A percentile compares a stretch with the other conserved stretches of the same genome.
phyloP scores from a whole-genome alignment of 2,329 filamentous ascomycete genomes.

The Fusarium buharicum region DNA sequence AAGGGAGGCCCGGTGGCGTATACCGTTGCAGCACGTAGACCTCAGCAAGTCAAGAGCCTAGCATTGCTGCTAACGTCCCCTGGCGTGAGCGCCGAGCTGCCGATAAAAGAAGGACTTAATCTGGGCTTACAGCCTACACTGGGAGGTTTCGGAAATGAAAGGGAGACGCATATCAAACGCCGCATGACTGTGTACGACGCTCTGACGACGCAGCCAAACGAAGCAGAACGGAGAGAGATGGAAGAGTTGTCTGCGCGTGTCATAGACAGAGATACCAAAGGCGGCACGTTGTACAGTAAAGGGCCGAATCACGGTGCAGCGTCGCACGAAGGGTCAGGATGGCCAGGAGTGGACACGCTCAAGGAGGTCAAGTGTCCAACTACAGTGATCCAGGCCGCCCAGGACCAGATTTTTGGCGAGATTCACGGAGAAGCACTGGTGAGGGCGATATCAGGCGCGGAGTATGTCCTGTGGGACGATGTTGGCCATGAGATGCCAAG shows the following conservation, averaged over 20 bases:
- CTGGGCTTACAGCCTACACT: neutral
- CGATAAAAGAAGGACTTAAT: slow-evolving; percentile 2
- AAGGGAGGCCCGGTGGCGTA: slow-evolving; percentile 44
- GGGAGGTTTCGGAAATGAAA: slow-evolving; percentile 1
- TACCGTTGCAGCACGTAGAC: slow-evolving; percentile 34
- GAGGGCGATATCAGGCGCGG: slow-evolving; percentile 33
- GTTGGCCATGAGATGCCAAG: slow-evolving; percentile 38
- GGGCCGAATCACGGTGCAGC: slow-evolving; percentile 43
- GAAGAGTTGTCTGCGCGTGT: neutral
- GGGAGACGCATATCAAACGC: slow-evolving; percentile 1
- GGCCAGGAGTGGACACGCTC: slow-evolving; percentile 42
- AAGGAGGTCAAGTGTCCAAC: slow-evolving; percentile 42
- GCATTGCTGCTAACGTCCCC: slow-evolving; percentile 42
- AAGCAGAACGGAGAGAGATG: slow-evolving; percentile 13
- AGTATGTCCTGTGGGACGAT: slow-evolving; percentile 40
- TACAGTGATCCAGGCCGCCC: slow-evolving; percentile 44
- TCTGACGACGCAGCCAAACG: slow-evolving; percentile 19
- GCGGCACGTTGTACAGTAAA: slow-evolving; percentile 45
- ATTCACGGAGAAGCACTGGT: slow-evolving; percentile 43
- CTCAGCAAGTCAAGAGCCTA: slow-evolving; percentile 36
- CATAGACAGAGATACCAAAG: slow-evolving; percentile 28
- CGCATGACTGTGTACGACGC: slow-evolving; percentile 13
- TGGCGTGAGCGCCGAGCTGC: slow-evolving; percentile 25
- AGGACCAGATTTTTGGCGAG: slow-evolving; percentile 46
- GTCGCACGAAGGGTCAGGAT: slow-evolving; percentile 29